Base-by-base conservation (phyloP, 23 red algal genomes). In the Chondrus crispus region DNA sequence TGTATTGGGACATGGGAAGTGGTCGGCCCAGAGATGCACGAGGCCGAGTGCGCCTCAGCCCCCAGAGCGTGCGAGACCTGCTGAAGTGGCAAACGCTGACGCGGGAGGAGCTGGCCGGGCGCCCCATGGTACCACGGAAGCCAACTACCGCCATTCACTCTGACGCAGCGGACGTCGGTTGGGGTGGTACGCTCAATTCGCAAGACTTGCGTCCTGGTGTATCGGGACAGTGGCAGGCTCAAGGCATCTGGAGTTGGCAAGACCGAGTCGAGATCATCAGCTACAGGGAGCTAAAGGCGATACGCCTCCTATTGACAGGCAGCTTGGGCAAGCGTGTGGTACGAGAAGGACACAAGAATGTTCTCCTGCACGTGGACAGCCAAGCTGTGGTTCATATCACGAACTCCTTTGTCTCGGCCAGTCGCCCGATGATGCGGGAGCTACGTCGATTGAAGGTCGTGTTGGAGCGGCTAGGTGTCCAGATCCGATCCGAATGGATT, bases 171-270 rank as follows among this genome's bases (percentile, higher is more conserved):
- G 66, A 87, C 5, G 84, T 87, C 10, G 48, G 66, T 19, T 87
- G 43, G 11, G 84, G 66, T 4, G 84, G 84, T 41, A 74, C 66
- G 1, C 0, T 87, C 12, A 87, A 87, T 47, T 0, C 9, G 3
- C 45, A 87, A n/a, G 62, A 68, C 42, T 22, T 74, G n/a, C 12
- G n/a, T 8, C n/a, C 84, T 8, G 63, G 84, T 7, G 33, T 52
- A 8, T 2, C 40, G 19, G 46, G 84, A 0, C 0, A 54, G 36
- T 52, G 0, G 2, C 1, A 53, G 46, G 20, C 62, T 4, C 82
- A 73, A 46, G 82, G 62, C 16, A 62, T 75, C 8, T 87, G 84
- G 84, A 75, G 42, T 66, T 87, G 84, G 84, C 8, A 50, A 60
- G 84, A 87, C 62, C 40, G 63, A 38, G 84, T 9, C 0, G 0